These are phyloP conservation scores for Citrus mangshanensis DNA, from an alignment of 345 rosid genomes.

Conservation along the genomic window DNA sequence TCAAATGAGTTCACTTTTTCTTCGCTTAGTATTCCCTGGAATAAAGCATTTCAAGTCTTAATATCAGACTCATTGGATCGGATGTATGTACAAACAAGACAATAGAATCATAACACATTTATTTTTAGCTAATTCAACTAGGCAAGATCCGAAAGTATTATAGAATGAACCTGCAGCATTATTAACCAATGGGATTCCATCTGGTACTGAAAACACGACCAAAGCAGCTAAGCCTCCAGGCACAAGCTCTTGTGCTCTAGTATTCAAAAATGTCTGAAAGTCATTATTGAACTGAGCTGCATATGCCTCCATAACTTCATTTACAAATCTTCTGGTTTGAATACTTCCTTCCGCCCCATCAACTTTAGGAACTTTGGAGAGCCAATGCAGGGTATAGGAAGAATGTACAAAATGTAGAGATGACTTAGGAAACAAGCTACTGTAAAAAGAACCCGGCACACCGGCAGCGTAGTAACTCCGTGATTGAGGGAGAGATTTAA, in stretches of 20 bases:
- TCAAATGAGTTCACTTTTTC: no score
- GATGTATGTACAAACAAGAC: no score
- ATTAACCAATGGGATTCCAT: background rate
- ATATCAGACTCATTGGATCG: no score
- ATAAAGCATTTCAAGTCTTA: background rate
- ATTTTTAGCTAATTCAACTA: background rate
- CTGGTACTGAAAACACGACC: background rate
- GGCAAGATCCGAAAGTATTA: background rate
- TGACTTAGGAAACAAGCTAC: conserved; percentile 36
- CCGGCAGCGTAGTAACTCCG: conserved; percentile 13
- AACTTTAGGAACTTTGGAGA: conserved; percentile 21
- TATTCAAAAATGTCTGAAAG: background rate
- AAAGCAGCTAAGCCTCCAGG: background rate
- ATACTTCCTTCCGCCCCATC: background rate
- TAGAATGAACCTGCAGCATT: background rate
- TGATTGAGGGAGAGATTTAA: conserved; percentile 15
- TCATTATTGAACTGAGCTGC: background rate
- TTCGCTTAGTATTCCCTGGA: conserved; percentile 9
- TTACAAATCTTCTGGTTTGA: background rate
- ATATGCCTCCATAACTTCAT: background rate
- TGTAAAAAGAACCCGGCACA: conserved; percentile 36
- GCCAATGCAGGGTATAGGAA: conserved; percentile 34
- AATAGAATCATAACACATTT: no score
- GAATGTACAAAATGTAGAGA: conserved; percentile 36
- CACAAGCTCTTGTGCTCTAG: background rate